Evolutionary conservation across 2,329 filamentous ascomycete genomes (phyloP).

Genomic region (Microcera coccophila): DNA sequence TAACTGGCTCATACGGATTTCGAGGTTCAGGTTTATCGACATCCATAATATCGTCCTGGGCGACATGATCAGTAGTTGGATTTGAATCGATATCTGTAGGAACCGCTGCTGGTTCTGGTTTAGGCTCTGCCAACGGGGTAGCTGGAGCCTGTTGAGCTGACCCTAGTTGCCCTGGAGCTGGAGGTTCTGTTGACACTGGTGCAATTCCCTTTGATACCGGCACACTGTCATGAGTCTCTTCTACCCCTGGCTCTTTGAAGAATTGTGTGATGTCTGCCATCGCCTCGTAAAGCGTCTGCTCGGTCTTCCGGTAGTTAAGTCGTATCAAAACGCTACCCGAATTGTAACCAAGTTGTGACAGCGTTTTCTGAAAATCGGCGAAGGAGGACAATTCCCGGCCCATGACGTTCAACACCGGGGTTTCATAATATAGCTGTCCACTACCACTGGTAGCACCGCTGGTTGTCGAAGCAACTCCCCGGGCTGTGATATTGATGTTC

Average conservation of each 20-base stretch:
- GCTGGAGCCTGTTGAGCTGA: slow-evolving; percentile 14
- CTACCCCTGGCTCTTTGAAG: slow-evolving; percentile 54
- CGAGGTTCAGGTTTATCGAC: slow-evolving; percentile 15
- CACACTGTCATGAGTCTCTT: slow-evolving; percentile 11
- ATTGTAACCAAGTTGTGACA: slow-evolving; percentile 83
- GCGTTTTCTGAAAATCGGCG: slow-evolving; percentile 79
- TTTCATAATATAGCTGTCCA: slow-evolving; percentile 83
- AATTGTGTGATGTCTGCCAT: slow-evolving; percentile 76
- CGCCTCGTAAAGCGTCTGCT: slow-evolving; percentile 77
- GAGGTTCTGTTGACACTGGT: slow-evolving; percentile 6
- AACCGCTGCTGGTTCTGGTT: not conserved
- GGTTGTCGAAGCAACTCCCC: slow-evolving; percentile 64
- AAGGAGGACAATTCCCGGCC: slow-evolving; percentile 74
- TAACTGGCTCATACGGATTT: slow-evolving; percentile 51
- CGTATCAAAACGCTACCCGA: slow-evolving; percentile 76
- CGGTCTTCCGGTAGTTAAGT: slow-evolving; percentile 71
- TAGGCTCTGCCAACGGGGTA: slow-evolving; percentile 21
- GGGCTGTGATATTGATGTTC: slow-evolving; percentile 76
- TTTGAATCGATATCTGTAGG: slow-evolving; percentile 4
- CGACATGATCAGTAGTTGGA: slow-evolving; percentile 16
- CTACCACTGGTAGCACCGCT: slow-evolving; percentile 52
- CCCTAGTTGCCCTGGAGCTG: slow-evolving; percentile 10
- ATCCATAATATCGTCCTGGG: slow-evolving; percentile 16
- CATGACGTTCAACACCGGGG: slow-evolving; percentile 79
- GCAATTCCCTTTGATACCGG: slow-evolving; percentile 7